phyloP scores from a whole-genome alignment of 345 rosid genomes.

The Noccaea caerulescens region DNA sequence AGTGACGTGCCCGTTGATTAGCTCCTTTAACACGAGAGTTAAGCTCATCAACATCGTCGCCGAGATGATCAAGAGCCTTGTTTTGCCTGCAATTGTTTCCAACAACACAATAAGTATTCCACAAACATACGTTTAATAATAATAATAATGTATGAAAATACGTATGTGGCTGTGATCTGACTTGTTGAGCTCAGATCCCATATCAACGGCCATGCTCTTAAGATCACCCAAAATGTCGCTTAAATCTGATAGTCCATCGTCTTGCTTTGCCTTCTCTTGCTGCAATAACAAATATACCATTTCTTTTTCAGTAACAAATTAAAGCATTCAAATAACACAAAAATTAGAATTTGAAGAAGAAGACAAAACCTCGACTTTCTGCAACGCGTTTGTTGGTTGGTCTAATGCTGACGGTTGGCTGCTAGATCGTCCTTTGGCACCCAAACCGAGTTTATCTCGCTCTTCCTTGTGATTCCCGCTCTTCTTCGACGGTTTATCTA shows the following conservation, averaged over 20 bases:
- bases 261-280: slow-evolving; percentile 86
- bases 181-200: slow-evolving; percentile 91
- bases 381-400: slow-evolving; percentile 62
- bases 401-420: slow-evolving; percentile 51
- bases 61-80: slow-evolving; percentile 78
- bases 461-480: slow-evolving; percentile 54
- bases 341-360: background rate
- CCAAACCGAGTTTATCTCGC: slow-evolving; percentile 74
- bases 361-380: slow-evolving; percentile 74
- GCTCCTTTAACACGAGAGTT: slow-evolving; percentile 84
- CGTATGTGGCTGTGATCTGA: slow-evolving; percentile 35
- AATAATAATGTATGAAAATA: background rate
- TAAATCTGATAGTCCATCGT: slow-evolving; percentile 80
- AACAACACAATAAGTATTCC: slow-evolving; percentile 13
- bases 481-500: slow-evolving; percentile 60
- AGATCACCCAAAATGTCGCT: slow-evolving; percentile 82
- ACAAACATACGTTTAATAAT: background rate
- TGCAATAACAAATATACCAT: slow-evolving; percentile 31
- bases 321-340: too few relatives aligned
- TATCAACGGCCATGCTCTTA: slow-evolving; percentile 90
- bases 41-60: slow-evolving; percentile 78
- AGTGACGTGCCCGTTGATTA: slow-evolving; percentile 77
- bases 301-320: background rate
- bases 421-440: slow-evolving; percentile 50
- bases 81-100: slow-evolving; percentile 71